phyloP scores from a whole-genome alignment of 1,284 basidiomycete species.

The Athelia psychrophila region DNA sequence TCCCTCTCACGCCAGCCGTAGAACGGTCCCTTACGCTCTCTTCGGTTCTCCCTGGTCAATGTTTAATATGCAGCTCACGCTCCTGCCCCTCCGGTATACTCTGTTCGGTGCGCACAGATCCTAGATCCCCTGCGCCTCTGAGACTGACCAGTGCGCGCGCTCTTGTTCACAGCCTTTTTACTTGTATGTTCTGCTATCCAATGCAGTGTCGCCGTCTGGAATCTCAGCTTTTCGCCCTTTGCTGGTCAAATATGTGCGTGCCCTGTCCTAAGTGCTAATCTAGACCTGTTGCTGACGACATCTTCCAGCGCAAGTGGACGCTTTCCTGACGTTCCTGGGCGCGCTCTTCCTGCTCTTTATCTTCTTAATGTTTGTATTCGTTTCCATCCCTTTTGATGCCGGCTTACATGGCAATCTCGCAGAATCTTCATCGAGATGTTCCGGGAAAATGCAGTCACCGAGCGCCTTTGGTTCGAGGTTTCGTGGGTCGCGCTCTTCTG shows the following conservation, averaged over 20 bases:
- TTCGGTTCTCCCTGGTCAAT: slow-evolving; percentile 9
- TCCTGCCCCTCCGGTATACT: slow-evolving; percentile 17
- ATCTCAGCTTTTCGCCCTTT: slow-evolving; percentile 46
- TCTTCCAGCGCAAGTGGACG: slow-evolving; percentile 45
- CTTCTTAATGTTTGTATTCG: slow-evolving; percentile 52
- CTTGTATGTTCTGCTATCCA: slow-evolving; percentile 63
- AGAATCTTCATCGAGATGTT: slow-evolving; percentile 65
- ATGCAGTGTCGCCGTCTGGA: slow-evolving; percentile 69
- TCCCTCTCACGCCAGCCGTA: slow-evolving; percentile 19
- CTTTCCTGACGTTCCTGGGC: slow-evolving; percentile 62
- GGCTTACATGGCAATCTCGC: not conserved
- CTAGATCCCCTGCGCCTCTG: slow-evolving; percentile 25
- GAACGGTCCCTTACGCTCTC: slow-evolving; percentile 28
- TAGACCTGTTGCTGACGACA: slow-evolving; percentile 6
- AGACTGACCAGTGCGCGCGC: slow-evolving; percentile 39
- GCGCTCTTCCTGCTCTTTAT: slow-evolving; percentile 54
- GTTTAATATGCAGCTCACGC: slow-evolving; percentile 7
- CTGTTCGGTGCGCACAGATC: slow-evolving; percentile 23
- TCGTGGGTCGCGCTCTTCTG: slow-evolving; percentile 59
- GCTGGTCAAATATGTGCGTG: slow-evolving; percentile 33
- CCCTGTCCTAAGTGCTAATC: slow-evolving; percentile 2
- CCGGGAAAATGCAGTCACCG: slow-evolving; percentile 46
- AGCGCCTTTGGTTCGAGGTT: slow-evolving; percentile 71
- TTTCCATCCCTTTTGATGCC: slow-evolving; percentile 2
- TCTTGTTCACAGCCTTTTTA: slow-evolving; percentile 45